Base-by-base conservation (phyloP, 202 grass and related monocot genomes). In the Carex arenaria region DNA sequence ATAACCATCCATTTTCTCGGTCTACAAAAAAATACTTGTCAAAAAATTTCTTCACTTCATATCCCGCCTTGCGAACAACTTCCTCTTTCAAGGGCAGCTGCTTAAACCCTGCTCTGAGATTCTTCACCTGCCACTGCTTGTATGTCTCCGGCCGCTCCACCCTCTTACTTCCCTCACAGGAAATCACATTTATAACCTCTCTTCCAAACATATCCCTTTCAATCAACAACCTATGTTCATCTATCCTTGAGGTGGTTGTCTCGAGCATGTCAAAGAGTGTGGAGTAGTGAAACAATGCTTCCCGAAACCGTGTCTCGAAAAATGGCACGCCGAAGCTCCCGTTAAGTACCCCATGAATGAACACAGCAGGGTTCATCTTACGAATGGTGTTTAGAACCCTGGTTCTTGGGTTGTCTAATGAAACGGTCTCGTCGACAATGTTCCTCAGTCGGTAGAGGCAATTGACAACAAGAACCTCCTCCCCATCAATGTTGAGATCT, bases 11-110 rank as follows among this genome's bases (percentile, higher is more conserved):
- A 43, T 89, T 90, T 78, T 86, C 91, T 89, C 93, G 64, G 32
- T 97, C 94, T 76, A 92, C 86, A 2, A 94, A 82, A 73, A 97
- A 97, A 87, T 94, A 91, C 89, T 71, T 90, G 30, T 92, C 84
- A 15, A 92, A 92, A 23, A 43, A 77, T 74, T 65, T 84, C 43
- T 34, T 90, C 66, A 87, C 88, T 85, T 90, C 91, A 78, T 87
- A 89, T 67, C 74, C 92, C 60, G 94, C 88, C 79, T 86, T 93
- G 64, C 80, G 87, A 86, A 97, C 45, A 34, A 87, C 73, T 14
- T 93, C 94, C n/a, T 67, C 63, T 13, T 91, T 84, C 56, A 97
- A 74, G 3, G 91, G 80, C 22, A 91, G 78, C 38, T 88, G 89
- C 64, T 64, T 85, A 62, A 97, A 97, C 11, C 94, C 89, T 78